Conservation (phyloP, 2,329 filamentous ascomycete genomes). For the Penicillium sp. region DNA sequence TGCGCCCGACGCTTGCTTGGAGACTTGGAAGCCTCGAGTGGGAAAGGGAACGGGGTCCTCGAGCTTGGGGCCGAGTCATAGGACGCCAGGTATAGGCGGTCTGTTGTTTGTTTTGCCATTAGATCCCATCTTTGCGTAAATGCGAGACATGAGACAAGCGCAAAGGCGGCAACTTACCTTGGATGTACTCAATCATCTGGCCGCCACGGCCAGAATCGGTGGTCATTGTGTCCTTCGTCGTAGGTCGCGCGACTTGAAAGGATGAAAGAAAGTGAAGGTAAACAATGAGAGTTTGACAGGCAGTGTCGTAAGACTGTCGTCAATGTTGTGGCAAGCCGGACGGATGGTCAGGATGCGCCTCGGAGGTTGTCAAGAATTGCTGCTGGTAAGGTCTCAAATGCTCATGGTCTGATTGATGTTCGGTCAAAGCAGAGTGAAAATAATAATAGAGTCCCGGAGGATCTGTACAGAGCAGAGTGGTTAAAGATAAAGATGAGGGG, state of each 20-base stretch:
- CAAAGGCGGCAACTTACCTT: slow-evolving; percentile 60
- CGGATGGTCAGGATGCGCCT: slow-evolving; percentile 15
- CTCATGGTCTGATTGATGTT: slow-evolving; percentile 28
- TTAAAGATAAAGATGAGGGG: slow-evolving; percentile 21
- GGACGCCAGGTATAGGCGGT: slow-evolving; percentile 90
- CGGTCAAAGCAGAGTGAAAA: slow-evolving; percentile 12
- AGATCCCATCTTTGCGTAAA: slow-evolving; percentile 6
- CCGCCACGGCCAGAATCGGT: slow-evolving; percentile 65
- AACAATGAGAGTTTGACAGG: slow-evolving; percentile 3
- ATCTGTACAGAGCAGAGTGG: slow-evolving; percentile 17
- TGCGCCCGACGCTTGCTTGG: slow-evolving; percentile 70
- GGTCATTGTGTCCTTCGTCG: slow-evolving; percentile 42
- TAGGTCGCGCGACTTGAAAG: neutral
- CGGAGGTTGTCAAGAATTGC: slow-evolving; percentile 11
- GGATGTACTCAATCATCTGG: slow-evolving; percentile 94
- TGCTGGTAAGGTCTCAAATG: slow-evolving; percentile 22
- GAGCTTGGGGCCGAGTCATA: slow-evolving; percentile 79
- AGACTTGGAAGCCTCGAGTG: slow-evolving; percentile 58
- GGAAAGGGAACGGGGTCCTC: slow-evolving; percentile 83
- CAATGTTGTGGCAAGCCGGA: slow-evolving; percentile 3
- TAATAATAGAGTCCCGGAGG: slow-evolving; percentile 27
- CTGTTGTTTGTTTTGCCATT: slow-evolving; percentile 48
- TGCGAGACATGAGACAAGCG: slow-evolving; percentile 34
- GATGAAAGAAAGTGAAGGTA: slow-evolving; percentile 4
- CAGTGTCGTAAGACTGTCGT: slow-evolving; percentile 4